Evolutionary conservation across 2,329 filamentous ascomycete species (phyloP), one percentile per base, ranked within the genome.

Genomic region (Pseudophaeomoniella oleicola): DNA sequence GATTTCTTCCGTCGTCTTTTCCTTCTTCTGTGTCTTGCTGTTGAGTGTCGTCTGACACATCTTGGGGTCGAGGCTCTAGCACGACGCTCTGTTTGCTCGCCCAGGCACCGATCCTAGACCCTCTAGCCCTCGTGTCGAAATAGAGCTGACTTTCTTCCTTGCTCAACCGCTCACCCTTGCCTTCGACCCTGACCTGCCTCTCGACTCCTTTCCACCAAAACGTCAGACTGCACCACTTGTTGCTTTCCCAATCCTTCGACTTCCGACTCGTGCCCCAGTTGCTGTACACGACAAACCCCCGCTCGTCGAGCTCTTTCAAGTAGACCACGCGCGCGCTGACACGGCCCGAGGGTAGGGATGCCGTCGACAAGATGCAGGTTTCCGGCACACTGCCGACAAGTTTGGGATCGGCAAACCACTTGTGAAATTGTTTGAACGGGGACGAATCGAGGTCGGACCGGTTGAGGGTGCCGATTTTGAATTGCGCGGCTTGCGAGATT

Each of bases 201-300:
- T 98, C 87, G 41, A 90, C 58, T 37, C 75, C 67, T 46, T 78
- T 72, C 90, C 90, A 98, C 75, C 78, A 86, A 57, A 98, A 98
- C 4, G 84, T 85, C 49, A 98, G 65, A 34, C 77, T 76, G 0
- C 83, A 88, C 62, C 81, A 79, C 17, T 72, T 71, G 57, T 96
- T 98, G 3, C 60, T 67, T 15, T 63, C 67, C 4, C 90, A 62
- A 54, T 94, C 84, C 35, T 60, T 52, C 1, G 77, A 72, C 42
- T 78, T 75, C 17, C 70, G 62, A 40, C 76, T 83, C 0, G 82
- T 90, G 41, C 75, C 86, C 64, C 87, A 88, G 59, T 98, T 98
- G 52, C 75, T 81, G 67, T 96, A 98, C 34, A 98, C 69, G 31
- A 96, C 85, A 60, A 92, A 98, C 12, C 87, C 87, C 12, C 87